phyloP scores from a whole-genome alignment of 768 basidiomycete genomes.

The Hebeloma cylindrosporum region DNA sequence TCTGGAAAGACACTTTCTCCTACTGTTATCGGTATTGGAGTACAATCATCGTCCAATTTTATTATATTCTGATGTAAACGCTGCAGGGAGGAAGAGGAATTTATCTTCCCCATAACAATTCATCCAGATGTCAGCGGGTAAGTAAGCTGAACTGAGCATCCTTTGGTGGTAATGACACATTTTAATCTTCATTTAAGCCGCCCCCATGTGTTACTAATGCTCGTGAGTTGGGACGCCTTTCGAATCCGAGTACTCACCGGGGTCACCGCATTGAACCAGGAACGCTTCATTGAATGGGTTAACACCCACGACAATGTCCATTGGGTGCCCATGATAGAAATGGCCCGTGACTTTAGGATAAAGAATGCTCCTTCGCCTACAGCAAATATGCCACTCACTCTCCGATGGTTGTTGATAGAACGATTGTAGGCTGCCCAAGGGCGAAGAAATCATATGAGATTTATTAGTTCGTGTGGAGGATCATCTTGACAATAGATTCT shows the following conservation, averaged over 20 bases:
- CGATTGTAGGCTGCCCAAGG: too few relatives aligned
- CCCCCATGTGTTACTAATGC: constrained; percentile 73
- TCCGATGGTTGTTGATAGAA: too few relatives aligned
- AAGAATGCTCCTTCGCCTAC: constrained; percentile 47
- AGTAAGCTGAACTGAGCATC: constrained; percentile 18
- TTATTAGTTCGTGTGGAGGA: too few relatives aligned
- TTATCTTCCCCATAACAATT: constrained; percentile 76
- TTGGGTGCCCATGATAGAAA: constrained; percentile 71
- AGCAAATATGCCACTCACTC: constrained; percentile 63
- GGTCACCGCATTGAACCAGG: constrained; percentile 32
- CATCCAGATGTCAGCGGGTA: constrained; percentile 77
- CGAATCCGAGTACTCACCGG: not conserved
- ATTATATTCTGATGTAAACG: not conserved
- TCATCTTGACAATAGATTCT: too few relatives aligned
- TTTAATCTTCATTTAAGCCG: constrained; percentile 34
- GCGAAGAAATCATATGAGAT: too few relatives aligned
- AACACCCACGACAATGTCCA: constrained; percentile 68
- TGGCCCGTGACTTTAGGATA: constrained; percentile 60
- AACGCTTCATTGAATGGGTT: constrained; percentile 74
- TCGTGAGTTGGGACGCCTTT: constrained; percentile 46
- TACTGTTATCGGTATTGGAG: constrained; percentile 58
- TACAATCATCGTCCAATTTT: too few relatives aligned
- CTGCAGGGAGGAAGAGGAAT: constrained; percentile 57
- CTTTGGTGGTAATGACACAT: constrained; percentile 8
- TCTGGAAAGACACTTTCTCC: constrained; percentile 76